Percentiles rank a stretch among this genome's conserved stretches.
Conservation (phyloP, 805 yeast species). For the Danielia reshetovae region DNA sequence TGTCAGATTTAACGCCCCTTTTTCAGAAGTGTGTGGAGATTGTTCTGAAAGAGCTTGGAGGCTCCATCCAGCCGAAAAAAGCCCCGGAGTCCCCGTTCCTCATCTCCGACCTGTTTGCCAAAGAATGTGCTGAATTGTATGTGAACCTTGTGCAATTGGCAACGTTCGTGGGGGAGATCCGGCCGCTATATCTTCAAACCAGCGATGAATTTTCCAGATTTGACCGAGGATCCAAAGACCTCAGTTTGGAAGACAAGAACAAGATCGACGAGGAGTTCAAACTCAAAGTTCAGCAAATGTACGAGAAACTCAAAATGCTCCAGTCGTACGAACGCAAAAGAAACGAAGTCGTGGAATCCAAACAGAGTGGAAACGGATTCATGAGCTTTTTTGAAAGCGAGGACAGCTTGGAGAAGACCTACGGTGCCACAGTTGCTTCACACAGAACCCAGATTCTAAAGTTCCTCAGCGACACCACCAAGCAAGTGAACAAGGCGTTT, state of each 20-base stretch:
- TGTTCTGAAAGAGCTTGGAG: conserved; percentile 31
- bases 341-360: conserved; percentile 15
- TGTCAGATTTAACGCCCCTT: conserved; percentile 48
- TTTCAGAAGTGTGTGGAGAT: conserved; percentile 46
- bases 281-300: conserved; percentile 47
- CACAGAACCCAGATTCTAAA: conserved; percentile 49
- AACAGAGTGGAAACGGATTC: conserved; percentile 15
- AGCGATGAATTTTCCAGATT: conserved; percentile 15
- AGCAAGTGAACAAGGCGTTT: conserved; percentile 40
- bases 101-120: conserved; percentile 36
- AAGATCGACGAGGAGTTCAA: conserved; percentile 54
- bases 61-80: conserved; percentile 2
- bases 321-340: conserved; percentile 52
- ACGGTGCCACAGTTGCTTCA: conserved; percentile 30
- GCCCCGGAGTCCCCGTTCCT: conserved; percentile 3
- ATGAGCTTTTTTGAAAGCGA: conserved; percentile 27
- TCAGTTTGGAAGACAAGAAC: conserved; percentile 48
- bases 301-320: conserved; percentile 46
- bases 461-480: conserved; percentile 44
- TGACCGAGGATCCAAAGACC: conserved; percentile 9
- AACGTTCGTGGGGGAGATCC: conserved; percentile 28
- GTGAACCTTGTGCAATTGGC: conserved; percentile 27
- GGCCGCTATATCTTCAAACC: conserved; percentile 30
- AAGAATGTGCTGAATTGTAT: conserved; percentile 38
- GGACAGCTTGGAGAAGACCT: conserved; percentile 30